Base-by-base conservation (phyloP, 345 rosid genomes). In the Lagerstroemia speciosa region DNA sequence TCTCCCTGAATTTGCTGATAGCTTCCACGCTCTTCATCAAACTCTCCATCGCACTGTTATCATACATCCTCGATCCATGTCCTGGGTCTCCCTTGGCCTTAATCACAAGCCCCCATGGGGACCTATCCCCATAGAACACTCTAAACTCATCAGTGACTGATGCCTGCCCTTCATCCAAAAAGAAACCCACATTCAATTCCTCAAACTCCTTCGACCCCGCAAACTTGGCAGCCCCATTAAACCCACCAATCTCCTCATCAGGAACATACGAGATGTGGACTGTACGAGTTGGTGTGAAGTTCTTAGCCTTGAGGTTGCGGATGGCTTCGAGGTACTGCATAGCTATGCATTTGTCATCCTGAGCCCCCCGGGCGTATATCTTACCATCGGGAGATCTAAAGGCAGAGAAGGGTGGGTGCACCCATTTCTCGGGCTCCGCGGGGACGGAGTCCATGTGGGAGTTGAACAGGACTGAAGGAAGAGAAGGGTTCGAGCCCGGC, bases 381-480 rank as follows among this genome's bases (percentile, higher is more conserved):
- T 67, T 68, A 0, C 98, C 96, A 36, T 80, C 82, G n/a, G 66
- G 45, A 27, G 88, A 69, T 41, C 78, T 83, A 71, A 76, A 68
- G 72, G 94, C 96, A 33, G 97, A 74, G 93, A 93, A 89, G 16
- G 96, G 98, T 10, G 88, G 89, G 69, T 90, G 86, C 45, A 62
- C n/a, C 98, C 97, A 90, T 69, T 87, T 89, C 43, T 83, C 73
- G 24, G 87, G 83, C 67, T 93, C 97, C 16, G 84, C 87, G 2
- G 97, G 97, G 75, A 93, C 98, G 52, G 97, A 93, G 68, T 93
- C 98, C 79, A 93, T 88, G 70, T 93, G 97, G 74, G 98, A 90
- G 79, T 90, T 93, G 76, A 93, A 79, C 69, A 93, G 87, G 43
- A 93, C 48, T 0, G 92, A 90, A 38, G 88, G 86, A 30, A 90